These are phyloP conservation scores for Styphnolobium japonicum DNA, from an alignment of 306 rosid species.

Conservation along the genomic window DNA sequence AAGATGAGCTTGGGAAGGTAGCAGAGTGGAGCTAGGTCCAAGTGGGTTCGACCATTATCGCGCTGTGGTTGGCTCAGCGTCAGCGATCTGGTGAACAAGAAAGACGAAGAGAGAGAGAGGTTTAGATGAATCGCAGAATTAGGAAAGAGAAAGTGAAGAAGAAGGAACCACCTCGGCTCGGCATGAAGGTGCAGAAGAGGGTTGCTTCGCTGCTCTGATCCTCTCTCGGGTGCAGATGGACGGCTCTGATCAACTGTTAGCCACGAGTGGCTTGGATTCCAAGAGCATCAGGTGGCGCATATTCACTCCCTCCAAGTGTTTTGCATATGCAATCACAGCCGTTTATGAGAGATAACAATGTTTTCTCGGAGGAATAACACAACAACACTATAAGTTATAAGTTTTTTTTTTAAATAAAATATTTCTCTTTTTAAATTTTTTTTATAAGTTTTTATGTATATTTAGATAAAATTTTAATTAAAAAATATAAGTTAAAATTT, in stretches of 20 bases:
- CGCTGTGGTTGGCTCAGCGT: background rate
- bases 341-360: background rate
- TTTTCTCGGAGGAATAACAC: too few species aligned
- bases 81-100: background rate
- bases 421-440: too few species aligned
- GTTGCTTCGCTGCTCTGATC: background rate
- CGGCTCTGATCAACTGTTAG: conserved; percentile 16
- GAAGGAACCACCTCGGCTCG: background rate
- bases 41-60: conserved; percentile 5
- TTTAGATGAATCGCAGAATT: background rate
- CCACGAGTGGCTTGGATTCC: background rate
- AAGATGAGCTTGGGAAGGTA: background rate
- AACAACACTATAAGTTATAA: too few species aligned
- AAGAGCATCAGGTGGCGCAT: background rate
- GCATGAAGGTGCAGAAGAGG: background rate
- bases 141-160: background rate
- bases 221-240: background rate
- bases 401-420: too few species aligned
- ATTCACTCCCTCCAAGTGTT: background rate
- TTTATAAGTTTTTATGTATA: too few species aligned
- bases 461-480: too few species aligned
- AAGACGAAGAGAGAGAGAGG: background rate
- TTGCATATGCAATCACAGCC: background rate
- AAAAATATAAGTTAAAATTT: too few species aligned
- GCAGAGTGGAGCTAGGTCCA: background rate